Conservation (phyloP, 306 rosid species). For the Prunus fruticosa region DNA sequence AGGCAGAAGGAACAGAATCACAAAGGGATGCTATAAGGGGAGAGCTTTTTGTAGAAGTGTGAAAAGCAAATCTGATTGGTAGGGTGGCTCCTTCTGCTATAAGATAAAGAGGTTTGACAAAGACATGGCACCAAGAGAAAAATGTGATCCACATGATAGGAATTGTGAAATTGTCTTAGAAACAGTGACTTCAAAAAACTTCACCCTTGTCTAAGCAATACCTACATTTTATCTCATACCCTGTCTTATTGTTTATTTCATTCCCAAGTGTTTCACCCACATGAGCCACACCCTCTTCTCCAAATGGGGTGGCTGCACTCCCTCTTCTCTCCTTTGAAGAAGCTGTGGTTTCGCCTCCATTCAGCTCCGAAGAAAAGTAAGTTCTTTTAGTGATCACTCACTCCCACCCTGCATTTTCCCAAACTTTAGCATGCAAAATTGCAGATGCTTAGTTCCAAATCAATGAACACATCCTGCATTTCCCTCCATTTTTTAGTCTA, state of each 20-base stretch:
- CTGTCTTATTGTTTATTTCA: constrained; percentile 17
- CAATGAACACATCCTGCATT: background rate
- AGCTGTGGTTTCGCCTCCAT: constrained; percentile 71
- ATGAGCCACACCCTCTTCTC: constrained; percentile 44
- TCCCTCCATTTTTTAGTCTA: background rate
- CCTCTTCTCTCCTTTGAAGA: constrained; percentile 84
- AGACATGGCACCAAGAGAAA: constrained; percentile 59
- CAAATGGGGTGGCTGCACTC: constrained; percentile 95
- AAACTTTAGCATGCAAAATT: background rate
- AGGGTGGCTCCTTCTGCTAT: constrained; percentile 50
- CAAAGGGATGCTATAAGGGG: constrained; percentile 7
- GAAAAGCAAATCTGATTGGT: constrained; percentile 63
- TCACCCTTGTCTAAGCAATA: constrained; percentile 75
- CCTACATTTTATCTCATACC: constrained; percentile 11
- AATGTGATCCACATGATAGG: constrained; percentile 30
- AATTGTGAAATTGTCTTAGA: constrained; percentile 31
- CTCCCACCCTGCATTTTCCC: constrained; percentile 19
- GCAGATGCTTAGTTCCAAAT: background rate
- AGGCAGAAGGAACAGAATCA: constrained; percentile 18
- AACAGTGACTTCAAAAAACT: constrained; percentile 44
- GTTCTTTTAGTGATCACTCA: constrained; percentile 12
- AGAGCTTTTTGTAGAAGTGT: constrained; percentile 38
- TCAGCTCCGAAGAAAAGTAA: constrained; percentile 73
- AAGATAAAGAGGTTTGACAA: constrained; percentile 53
- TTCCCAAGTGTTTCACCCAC: constrained; percentile 31